phyloP scores from a whole-genome alignment of 371 early-diverging fungal species.

The Mortierella sp. region DNA sequence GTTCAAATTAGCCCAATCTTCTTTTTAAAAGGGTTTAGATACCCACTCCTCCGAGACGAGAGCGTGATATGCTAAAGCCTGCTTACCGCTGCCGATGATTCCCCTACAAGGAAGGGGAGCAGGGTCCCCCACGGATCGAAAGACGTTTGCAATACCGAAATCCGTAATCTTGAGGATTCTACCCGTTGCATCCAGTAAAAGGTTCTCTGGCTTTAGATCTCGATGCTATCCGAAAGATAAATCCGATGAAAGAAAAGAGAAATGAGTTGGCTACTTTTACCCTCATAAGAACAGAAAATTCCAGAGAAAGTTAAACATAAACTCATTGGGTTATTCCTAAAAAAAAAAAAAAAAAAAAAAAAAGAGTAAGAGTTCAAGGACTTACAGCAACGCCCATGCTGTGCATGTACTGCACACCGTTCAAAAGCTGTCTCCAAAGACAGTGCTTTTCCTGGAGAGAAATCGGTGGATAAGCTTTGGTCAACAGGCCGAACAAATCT shows the following conservation, averaged over 20 bases:
- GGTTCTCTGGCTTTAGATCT: conserved; percentile 93
- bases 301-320: neutral
- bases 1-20: too few relatives aligned
- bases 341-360: neutral
- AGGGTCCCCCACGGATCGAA: conserved; percentile 59
- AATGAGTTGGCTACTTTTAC: too few relatives aligned
- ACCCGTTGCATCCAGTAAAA: conserved; percentile 75
- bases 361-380: neutral
- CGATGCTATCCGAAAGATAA: conserved; percentile 57
- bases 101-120: conserved; percentile 40
- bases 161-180: conserved; percentile 87
- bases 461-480: conserved; percentile 76
- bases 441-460: conserved; percentile 41
- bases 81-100: conserved; percentile 48
- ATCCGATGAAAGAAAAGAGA: neutral
- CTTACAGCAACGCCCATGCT: conserved; percentile 51
- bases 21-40: too few relatives aligned
- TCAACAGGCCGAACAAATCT: conserved; percentile 83
- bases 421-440: conserved; percentile 41
- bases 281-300: neutral
- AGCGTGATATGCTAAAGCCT: too few relatives aligned
- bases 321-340: too few relatives aligned
- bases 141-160: conserved; percentile 82
- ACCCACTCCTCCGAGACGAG: too few relatives aligned
- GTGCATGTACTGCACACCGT: conserved; percentile 43